These are phyloP conservation scores for Solanum pinnatisectum DNA, from an alignment of 257 asterid species.

Conservation along the genomic window DNA sequence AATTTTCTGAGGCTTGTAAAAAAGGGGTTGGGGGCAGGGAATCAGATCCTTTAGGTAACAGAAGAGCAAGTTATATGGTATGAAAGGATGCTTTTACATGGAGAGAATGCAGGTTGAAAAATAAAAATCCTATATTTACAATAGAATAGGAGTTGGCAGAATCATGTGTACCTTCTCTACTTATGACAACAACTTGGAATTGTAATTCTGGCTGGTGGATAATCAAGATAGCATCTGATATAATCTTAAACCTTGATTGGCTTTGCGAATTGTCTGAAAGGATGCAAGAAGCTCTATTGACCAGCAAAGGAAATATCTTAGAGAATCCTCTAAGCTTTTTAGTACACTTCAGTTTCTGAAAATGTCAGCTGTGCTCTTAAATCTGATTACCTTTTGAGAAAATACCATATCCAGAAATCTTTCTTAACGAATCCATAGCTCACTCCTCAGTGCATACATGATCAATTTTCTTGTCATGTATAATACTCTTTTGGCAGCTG, in stretches of 20 bases:
- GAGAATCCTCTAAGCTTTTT: neutral
- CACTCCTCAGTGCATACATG: neutral
- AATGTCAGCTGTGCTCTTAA: neutral
- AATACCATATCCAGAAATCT: neutral
- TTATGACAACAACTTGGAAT: neutral
- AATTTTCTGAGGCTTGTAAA: neutral
- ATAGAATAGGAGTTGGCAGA: neutral
- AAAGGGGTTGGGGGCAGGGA: neutral
- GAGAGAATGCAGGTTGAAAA: neutral
- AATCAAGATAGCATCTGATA: neutral
- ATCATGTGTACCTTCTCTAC: neutral
- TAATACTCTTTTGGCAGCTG: neutral
- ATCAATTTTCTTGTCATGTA: neutral
- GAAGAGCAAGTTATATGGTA: neutral
- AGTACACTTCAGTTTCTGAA: neutral
- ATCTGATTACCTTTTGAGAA: neutral
- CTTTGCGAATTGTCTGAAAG: neutral
- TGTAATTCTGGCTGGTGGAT: neutral
- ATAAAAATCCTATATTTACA: neutral
- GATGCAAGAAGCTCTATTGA: neutral
- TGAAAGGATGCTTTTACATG: neutral
- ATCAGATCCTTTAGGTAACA: neutral
- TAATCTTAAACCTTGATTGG: neutral
- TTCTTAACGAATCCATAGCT: neutral
- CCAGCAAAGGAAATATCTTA: neutral